Base-by-base conservation (phyloP, 2,329 filamentous ascomycete species). In the Venturiaceae sp. region DNA sequence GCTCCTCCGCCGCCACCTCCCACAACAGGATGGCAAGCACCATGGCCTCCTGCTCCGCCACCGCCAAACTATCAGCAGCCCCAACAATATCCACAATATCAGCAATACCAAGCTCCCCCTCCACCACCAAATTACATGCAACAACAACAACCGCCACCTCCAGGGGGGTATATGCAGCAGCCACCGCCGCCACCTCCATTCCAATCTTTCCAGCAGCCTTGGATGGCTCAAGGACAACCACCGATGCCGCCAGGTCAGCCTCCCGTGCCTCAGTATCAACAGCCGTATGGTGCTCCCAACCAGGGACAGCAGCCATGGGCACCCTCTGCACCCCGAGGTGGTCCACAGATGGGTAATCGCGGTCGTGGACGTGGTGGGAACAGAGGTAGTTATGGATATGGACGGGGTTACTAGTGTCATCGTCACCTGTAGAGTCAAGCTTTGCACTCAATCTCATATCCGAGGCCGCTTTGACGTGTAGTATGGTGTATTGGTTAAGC, bases 1-100 rank as follows among this genome's bases (percentile, higher is more conserved):
- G 30, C 30, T 46, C 37, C 39, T n/a, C 30, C 39, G 9, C 34
- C 54, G 34, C 54, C 26, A 3, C 39, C 55, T 5, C 41, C 30
- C 13, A 14, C 39, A 36, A 11, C 32, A 44, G 33, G 33, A 34
- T 44, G 36, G 41, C 33, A 52, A 19, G 39, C 55, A 28, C 55
- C 26, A 13, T 52, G 39, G 55, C 28, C 41, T 32, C 54, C 54
- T 32, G 32, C 54, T 41, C 54, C 34, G 19, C 54, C 54, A n/a
- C 36, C 21, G 21, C 54, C 54, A 23, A 34, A 47, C 28, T 46
- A 41, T 9, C 54, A 56, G 23, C 54, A 56, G 16, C 36, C n/a
- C 30, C 33, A 58, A 16, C 37, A 58, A 14, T 37, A 34, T 32
- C 55, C 39, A 21, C 44, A 39, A 53, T 44, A 32, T 11, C 55